A percentile compares a stretch with the other conserved stretches of the same genome.
phyloP scores from a whole-genome alignment of 768 basidiomycete genomes.

The Pulveroboletus sp. region DNA sequence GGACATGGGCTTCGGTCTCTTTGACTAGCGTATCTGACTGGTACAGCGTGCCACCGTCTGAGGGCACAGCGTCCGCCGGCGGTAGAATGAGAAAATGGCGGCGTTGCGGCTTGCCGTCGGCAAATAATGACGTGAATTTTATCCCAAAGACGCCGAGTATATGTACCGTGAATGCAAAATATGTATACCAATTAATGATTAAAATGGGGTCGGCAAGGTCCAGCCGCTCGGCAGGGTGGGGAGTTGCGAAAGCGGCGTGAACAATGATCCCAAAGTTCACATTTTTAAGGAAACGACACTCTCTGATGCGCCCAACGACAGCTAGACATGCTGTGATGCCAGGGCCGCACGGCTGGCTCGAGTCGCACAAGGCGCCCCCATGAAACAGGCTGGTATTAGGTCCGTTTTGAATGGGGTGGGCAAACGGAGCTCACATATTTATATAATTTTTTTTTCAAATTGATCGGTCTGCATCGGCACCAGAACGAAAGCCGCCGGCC shows the following conservation, averaged over 20 bases:
- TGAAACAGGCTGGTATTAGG: conserved; percentile 2
- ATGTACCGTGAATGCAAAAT: background rate
- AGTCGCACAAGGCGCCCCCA: background rate
- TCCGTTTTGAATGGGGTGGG: background rate
- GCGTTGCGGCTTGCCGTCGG: conserved; percentile 23
- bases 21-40: conserved; percentile 59
- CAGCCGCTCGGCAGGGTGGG: background rate
- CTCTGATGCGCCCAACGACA: too few species aligned
- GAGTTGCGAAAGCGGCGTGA: too few species aligned
- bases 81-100: conserved; percentile 11
- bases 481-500: conserved; percentile 33
- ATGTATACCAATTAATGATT: background rate
- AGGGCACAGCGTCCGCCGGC: conserved; percentile 10
- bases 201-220: background rate
- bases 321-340: too few species aligned
- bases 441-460: conserved; percentile 10
- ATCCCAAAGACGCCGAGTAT: conserved; percentile 13
- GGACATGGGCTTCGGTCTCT: conserved; percentile 99
- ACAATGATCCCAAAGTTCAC: too few species aligned
- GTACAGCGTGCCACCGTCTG: background rate
- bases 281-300: background rate
- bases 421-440: background rate
- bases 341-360: too few species aligned
- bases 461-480: conserved; percentile 23
- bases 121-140: conserved; percentile 10